A percentile compares a stretch with the other conserved stretches of the same genome.
Evolutionary conservation across 257 asterid species (phyloP).

Genomic region (Solanum etuberosum): DNA sequence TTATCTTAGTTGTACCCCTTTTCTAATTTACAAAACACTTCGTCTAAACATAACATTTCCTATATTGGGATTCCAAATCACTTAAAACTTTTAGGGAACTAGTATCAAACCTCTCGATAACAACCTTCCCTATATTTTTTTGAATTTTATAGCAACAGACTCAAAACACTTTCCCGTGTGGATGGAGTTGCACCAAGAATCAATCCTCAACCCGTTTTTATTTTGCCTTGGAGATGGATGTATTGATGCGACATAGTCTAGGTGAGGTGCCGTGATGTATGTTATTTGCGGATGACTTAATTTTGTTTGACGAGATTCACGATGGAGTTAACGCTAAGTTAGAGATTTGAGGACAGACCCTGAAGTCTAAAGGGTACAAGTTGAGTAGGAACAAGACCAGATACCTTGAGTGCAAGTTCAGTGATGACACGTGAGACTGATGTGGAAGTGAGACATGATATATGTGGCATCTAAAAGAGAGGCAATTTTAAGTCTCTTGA

Average conservation of each 20-base stretch:
- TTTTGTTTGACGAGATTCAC: neutral
- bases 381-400: neutral
- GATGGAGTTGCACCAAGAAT: neutral
- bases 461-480: neutral
- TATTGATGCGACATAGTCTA: neutral
- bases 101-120: neutral
- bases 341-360: neutral
- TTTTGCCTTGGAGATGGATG: neutral
- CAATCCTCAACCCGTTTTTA: neutral
- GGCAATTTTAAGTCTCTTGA: neutral
- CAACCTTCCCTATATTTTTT: neutral
- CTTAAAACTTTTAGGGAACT: neutral
- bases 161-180: neutral
- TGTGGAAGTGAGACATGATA: neutral
- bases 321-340: neutral
- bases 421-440: neutral
- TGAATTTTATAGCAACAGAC: neutral
- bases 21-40: neutral
- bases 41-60: neutral
- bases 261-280: neutral
- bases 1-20: neutral
- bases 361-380: neutral
- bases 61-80: neutral
- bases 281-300: neutral
- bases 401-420: neutral